Evolutionary conservation across 495 filamentous ascomycete species (phyloP).

Genomic region (Aspergillus nidulans): DNA sequence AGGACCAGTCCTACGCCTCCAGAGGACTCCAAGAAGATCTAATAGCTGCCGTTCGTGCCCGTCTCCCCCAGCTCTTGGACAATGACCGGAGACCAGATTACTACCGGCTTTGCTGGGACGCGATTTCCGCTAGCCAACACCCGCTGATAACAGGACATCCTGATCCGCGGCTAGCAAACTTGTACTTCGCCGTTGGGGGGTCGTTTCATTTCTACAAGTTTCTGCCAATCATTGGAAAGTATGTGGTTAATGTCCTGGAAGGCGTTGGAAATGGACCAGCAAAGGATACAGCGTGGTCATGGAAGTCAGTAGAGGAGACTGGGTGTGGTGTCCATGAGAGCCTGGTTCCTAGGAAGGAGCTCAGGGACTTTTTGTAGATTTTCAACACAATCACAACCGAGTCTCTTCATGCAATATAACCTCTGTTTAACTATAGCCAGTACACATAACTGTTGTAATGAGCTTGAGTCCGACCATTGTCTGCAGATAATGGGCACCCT

Average conservation of each 20-base stretch:
- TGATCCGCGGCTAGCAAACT: slow-evolving; percentile 24
- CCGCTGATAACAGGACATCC: slow-evolving; percentile 51
- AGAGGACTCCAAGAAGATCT: slow-evolving; percentile 11
- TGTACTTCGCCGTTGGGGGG: slow-evolving; percentile 46
- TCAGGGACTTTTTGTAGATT: slow-evolving; percentile 2
- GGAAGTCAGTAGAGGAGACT: slow-evolving; percentile 18
- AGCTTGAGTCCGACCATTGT: too few relatives aligned
- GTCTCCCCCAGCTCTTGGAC: slow-evolving; percentile 21
- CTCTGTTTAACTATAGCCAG: too few relatives aligned
- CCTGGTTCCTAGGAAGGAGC: slow-evolving; percentile 9
- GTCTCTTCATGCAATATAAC: too few relatives aligned
- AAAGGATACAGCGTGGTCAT: slow-evolving; percentile 28
- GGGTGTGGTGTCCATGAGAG: slow-evolving; percentile 11
- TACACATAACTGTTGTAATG: too few relatives aligned
- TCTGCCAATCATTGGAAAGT: slow-evolving; percentile 52
- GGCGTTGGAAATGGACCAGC: slow-evolving; percentile 24
- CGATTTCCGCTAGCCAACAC: slow-evolving; percentile 39
- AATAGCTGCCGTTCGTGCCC: slow-evolving; percentile 10
- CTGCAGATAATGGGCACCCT: too few relatives aligned
- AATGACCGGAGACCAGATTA: slow-evolving; percentile 20
- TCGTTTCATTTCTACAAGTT: slow-evolving; percentile 55
- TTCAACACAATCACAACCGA: neutral
- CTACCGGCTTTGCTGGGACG: slow-evolving; percentile 30
- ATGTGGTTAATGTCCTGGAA: slow-evolving; percentile 49
- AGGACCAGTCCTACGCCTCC: slow-evolving; percentile 16